Base-by-base conservation (phyloP, 306 rosid genomes). In the apple (Malus domestica) region DNA sequence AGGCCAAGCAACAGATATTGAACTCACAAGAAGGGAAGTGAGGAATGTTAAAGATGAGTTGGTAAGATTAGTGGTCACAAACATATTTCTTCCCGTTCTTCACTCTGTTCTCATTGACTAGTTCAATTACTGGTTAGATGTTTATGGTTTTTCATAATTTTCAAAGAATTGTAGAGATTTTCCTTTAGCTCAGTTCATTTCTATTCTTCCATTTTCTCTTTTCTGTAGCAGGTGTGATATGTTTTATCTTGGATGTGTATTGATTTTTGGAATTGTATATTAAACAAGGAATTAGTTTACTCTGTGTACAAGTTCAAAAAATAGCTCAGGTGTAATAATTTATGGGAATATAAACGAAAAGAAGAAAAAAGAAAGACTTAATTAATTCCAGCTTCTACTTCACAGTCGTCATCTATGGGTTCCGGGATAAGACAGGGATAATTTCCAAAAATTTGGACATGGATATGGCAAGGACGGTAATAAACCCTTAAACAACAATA, bases 1-100 rank as follows among this genome's bases (percentile, higher is more conserved):
- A 80, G 98, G 99, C 79, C 99, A 92, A 86, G 99, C 98, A 71
- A 82, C 89, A 8, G 99, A 92, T 81, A 86, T 96, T 72, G 88
- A 89, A 44, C 82, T 88, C 52, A 96, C 97, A 63, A 92, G 98
- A 85, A 89, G 61, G 86, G 98, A 90, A 88, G 83, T 90, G 71
- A 88, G 81, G 61, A 86, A 84, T 72, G 87, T 92, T 86, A 96
- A 96, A 85, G 76, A 78, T 9, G 97, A 86, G 72, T 75, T 96
- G 97, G 98, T 96, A 83, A 85, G 92, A 76, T 79, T 69, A 63
- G 58, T 76, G 74, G 64, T 69, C 27, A 40, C 74, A 58, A 33
- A 20, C 59, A 49, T n/a, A 59, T 60, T 44, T 60, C 5, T 30
- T 63, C 20, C 52, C 13, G 3, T 71, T 63, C 54, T 70, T 25